Conservation (phyloP, 2,329 filamentous ascomycete species). For the Corinectria fuckeliana region DNA sequence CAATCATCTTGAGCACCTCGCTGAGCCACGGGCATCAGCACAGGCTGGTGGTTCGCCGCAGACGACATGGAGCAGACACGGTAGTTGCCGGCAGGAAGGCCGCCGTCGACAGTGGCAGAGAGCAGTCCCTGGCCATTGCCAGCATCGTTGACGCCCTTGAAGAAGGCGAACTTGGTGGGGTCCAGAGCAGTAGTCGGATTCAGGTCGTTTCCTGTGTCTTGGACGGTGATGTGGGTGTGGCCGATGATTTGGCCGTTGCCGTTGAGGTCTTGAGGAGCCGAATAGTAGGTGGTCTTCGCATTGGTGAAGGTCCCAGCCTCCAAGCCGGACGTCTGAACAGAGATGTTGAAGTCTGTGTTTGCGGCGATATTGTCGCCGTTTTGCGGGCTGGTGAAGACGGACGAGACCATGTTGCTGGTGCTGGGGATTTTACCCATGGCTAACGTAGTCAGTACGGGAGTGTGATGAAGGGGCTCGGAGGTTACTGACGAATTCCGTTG, state of each 20-base stretch:
- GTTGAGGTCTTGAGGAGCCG: slow-evolving; percentile 62
- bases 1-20: slow-evolving; percentile 72
- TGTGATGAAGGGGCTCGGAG: background rate
- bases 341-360: slow-evolving; percentile 59
- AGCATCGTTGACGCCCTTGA: slow-evolving; percentile 71
- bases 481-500: slow-evolving; percentile 65
- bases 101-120: slow-evolving; percentile 59
- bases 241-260: slow-evolving; percentile 59
- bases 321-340: slow-evolving; percentile 61
- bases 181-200: slow-evolving; percentile 61
- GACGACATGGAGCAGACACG: slow-evolving; percentile 69
- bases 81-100: slow-evolving; percentile 68
- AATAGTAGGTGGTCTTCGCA: slow-evolving; percentile 65
- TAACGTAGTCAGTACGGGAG: slow-evolving; percentile 37
- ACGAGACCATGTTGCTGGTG: slow-evolving; percentile 63
- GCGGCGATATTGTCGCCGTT: slow-evolving; percentile 56
- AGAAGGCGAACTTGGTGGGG: slow-evolving; percentile 63
- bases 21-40: slow-evolving; percentile 71
- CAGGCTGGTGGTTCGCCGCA: slow-evolving; percentile 70
- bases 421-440: slow-evolving; percentile 67
- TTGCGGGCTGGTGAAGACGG: slow-evolving; percentile 59
- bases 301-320: slow-evolving; percentile 67
- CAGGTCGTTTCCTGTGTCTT: slow-evolving; percentile 58
- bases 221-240: slow-evolving; percentile 66
- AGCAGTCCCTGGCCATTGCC: slow-evolving; percentile 63